Evolutionary conservation across 2,329 filamentous ascomycete species (phyloP).

Genomic region (Pseudocercospora fuligena): DNA sequence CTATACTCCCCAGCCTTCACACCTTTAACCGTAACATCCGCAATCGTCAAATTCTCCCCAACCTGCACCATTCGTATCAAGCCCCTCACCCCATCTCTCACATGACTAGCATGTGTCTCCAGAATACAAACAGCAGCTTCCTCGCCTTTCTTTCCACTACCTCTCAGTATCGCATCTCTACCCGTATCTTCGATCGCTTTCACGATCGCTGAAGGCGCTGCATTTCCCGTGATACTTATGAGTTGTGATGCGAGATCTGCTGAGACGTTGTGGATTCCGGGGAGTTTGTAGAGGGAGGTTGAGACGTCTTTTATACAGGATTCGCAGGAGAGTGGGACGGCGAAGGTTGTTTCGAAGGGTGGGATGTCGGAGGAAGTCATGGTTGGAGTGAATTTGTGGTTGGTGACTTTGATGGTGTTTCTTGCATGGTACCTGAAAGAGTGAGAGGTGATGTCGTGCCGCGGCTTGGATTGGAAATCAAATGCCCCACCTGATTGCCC

Average conservation of each 20-base stretch:
- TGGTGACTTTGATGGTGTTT: constrained; percentile 4
- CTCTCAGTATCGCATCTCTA: constrained; percentile 90
- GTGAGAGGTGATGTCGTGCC: constrained; percentile 9
- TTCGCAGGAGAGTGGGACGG: constrained; percentile 91
- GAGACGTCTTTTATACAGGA: constrained; percentile 87
- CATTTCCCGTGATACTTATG: constrained; percentile 84
- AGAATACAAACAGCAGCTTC: constrained; percentile 91
- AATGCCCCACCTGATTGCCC: not conserved
- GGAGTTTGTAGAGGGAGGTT: constrained; percentile 72
- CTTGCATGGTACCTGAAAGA: not conserved
- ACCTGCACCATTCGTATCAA: constrained; percentile 94
- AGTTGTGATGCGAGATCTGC: constrained; percentile 82
- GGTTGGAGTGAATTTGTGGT: constrained; percentile 2
- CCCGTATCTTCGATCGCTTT: constrained; percentile 86
- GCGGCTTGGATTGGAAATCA: not conserved
- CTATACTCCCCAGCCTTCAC: constrained; percentile 80
- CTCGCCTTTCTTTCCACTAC: constrained; percentile 76
- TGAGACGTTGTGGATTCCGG: constrained; percentile 76
- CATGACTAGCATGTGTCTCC: constrained; percentile 72
- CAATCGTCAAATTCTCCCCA: constrained; percentile 73
- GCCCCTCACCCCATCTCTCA: constrained; percentile 69
- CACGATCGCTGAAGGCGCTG: constrained; percentile 87
- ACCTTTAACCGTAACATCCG: constrained; percentile 86
- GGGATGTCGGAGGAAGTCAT: constrained; percentile 38
- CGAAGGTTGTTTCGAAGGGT: constrained; percentile 79